Conservation (phyloP, 805 yeast genomes). For the Candida alai region DNA sequence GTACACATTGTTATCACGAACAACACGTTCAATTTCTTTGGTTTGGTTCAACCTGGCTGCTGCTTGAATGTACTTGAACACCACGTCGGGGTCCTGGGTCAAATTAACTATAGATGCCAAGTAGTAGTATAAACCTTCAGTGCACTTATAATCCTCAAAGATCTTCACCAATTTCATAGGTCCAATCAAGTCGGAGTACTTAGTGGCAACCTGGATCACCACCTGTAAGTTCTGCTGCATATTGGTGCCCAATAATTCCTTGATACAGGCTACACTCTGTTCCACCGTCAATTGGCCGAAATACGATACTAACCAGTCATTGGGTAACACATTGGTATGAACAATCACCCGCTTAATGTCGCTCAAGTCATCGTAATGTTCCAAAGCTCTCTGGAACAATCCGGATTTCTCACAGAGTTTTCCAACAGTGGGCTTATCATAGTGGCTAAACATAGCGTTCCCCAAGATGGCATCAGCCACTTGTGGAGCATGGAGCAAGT, state of each 20-base stretch:
- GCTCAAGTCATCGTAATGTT: conserved; percentile 88
- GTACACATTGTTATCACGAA: conserved; percentile 88
- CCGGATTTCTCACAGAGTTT: conserved; percentile 95
- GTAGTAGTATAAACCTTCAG: conserved; percentile 93
- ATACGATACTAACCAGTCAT: conserved; percentile 89
- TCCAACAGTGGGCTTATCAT: conserved; percentile 91
- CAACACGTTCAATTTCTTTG: conserved; percentile 93
- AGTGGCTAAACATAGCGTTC: conserved; percentile 91
- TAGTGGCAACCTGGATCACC: conserved; percentile 94
- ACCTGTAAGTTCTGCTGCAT: conserved; percentile 86
- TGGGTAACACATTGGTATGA: conserved; percentile 78
- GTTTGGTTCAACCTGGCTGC: conserved; percentile 88
- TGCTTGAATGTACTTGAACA: conserved; percentile 91
- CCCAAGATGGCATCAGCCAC: conserved; percentile 99
- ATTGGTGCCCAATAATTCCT: conserved; percentile 75
- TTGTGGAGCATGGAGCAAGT: conserved; percentile 94
- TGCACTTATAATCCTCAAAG: conserved; percentile 89
- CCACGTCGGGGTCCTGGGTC: conserved; percentile 92
- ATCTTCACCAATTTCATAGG: conserved; percentile 78
- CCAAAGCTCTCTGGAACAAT: conserved; percentile 89
- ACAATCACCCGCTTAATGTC: conserved; percentile 95
- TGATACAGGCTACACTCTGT: conserved; percentile 82
- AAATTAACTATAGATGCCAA: conserved; percentile 89
- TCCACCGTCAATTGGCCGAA: conserved; percentile 94
- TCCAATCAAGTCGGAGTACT: conserved; percentile 91